Percentiles rank a stretch among this genome's conserved stretches.
Evolutionary conservation across 495 filamentous ascomycete genomes (phyloP).

Genomic region (Neurospora sp.): DNA sequence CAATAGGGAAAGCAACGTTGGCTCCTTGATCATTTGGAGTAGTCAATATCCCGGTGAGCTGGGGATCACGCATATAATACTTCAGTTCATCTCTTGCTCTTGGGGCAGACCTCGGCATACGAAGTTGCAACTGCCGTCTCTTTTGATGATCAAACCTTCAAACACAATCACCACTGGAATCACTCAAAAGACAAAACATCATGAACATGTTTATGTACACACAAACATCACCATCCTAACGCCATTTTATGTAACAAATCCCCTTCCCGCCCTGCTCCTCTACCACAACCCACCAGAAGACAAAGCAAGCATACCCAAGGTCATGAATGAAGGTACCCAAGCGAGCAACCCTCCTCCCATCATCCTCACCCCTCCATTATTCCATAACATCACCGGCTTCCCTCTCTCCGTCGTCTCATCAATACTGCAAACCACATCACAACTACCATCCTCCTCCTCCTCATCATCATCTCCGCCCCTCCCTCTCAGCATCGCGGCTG

Average conservation of each 20-base stretch:
- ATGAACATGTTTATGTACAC: not conserved
- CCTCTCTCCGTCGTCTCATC: slow-evolving; percentile 35
- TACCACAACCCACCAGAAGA: not conserved
- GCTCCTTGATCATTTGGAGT: not conserved
- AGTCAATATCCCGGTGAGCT: not conserved
- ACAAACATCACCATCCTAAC: not conserved
- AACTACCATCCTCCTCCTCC: slow-evolving; percentile 15
- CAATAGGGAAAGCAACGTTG: not conserved
- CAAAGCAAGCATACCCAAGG: not conserved
- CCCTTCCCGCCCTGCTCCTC: not conserved
- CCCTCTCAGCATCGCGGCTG: not conserved
- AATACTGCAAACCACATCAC: slow-evolving; percentile 39
- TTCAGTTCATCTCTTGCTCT: not conserved
- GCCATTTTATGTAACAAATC: not conserved
- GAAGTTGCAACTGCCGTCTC: not conserved
- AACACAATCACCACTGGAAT: not conserved
- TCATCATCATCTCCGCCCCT: slow-evolving; percentile 16
- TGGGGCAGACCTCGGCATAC: not conserved
- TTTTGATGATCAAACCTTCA: not conserved
- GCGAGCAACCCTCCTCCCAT: not conserved
- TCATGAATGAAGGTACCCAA: slow-evolving; percentile 6
- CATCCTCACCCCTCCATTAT: slow-evolving; percentile 21
- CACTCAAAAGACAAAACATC: not conserved
- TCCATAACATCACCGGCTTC: slow-evolving; percentile 33
- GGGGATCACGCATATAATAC: not conserved